phyloP scores from a whole-genome alignment of 2,329 filamentous ascomycete genomes.

The Fusarium agapanthi region DNA sequence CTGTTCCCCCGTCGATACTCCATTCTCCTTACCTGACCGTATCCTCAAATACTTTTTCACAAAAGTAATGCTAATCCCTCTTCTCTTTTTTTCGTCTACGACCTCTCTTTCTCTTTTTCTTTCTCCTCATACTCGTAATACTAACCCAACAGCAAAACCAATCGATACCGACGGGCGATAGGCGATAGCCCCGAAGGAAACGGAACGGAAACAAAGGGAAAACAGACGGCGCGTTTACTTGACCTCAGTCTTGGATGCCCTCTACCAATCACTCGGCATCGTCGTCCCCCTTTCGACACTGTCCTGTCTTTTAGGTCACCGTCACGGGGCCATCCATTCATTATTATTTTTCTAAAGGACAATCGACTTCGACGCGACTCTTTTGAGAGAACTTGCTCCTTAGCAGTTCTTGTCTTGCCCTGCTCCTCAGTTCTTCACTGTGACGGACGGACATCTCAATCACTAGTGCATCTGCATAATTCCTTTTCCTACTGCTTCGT shows the following conservation, averaged over 20 bases:
- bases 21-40: conserved; percentile 15
- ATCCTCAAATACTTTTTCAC: neutral
- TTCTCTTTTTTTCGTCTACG: conserved; percentile 12
- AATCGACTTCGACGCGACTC: conserved; percentile 4
- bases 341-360: conserved; percentile 20
- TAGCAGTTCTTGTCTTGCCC: conserved; percentile 4
- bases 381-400: neutral
- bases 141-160: conserved; percentile 25
- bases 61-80: neutral
- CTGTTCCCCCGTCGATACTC: conserved; percentile 13
- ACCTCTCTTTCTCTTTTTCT: neutral
- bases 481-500: conserved; percentile 2
- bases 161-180: conserved; percentile 27
- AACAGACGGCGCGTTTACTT: conserved; percentile 14
- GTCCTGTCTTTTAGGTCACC: conserved; percentile 22
- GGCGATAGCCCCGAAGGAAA: conserved; percentile 18
- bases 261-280: conserved; percentile 34
- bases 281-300: conserved; percentile 28
- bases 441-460: neutral
- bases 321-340: conserved; percentile 31
- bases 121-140: conserved; percentile 24
- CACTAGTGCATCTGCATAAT: conserved; percentile 23
- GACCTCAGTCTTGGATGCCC: conserved; percentile 18
- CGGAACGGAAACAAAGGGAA: conserved; percentile 22
- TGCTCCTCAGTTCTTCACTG: neutral